phyloP scores from a whole-genome alignment of 768 basidiomycete genomes.

The Mycena albidolilacea region DNA sequence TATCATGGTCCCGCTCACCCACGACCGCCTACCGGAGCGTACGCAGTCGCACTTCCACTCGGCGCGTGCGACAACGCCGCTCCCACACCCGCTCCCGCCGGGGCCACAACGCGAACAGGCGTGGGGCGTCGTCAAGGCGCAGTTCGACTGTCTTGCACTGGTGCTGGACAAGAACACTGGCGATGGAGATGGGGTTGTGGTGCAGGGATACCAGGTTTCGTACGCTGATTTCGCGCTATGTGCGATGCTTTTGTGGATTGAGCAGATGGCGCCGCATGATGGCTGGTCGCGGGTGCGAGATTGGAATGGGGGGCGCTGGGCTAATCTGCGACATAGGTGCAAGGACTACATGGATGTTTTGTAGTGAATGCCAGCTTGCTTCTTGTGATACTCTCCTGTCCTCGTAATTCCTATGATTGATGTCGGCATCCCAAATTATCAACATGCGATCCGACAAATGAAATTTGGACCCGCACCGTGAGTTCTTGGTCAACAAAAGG shows the following conservation, averaged over 20 bases:
- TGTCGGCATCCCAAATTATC: too few species aligned
- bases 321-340: slow-evolving; percentile 54
- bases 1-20: slow-evolving; percentile 78
- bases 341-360: slow-evolving; percentile 57
- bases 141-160: slow-evolving; percentile 59
- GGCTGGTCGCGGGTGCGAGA: slow-evolving; percentile 62
- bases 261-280: slow-evolving; percentile 64
- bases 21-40: slow-evolving; percentile 70
- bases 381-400: too few species aligned
- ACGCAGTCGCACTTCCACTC: slow-evolving; percentile 65
- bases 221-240: slow-evolving; percentile 69
- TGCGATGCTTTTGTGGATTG: slow-evolving; percentile 66
- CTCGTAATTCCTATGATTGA: too few species aligned
- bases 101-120: slow-evolving; percentile 42
- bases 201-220: slow-evolving; percentile 61
- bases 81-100: slow-evolving; percentile 14
- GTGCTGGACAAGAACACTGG: slow-evolving; percentile 62
- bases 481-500: too few species aligned
- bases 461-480: too few species aligned
- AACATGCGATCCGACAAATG: too few species aligned
- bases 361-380: neutral
- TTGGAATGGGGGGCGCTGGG: slow-evolving; percentile 68
- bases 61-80: slow-evolving; percentile 31
- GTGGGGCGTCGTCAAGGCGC: slow-evolving; percentile 45
- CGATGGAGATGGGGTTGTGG: slow-evolving; percentile 40